A percentile compares a stretch with the other conserved stretches of the same genome.
Conservation (phyloP, 2,329 filamentous ascomycete genomes). For the Aspergillus melleus region DNA sequence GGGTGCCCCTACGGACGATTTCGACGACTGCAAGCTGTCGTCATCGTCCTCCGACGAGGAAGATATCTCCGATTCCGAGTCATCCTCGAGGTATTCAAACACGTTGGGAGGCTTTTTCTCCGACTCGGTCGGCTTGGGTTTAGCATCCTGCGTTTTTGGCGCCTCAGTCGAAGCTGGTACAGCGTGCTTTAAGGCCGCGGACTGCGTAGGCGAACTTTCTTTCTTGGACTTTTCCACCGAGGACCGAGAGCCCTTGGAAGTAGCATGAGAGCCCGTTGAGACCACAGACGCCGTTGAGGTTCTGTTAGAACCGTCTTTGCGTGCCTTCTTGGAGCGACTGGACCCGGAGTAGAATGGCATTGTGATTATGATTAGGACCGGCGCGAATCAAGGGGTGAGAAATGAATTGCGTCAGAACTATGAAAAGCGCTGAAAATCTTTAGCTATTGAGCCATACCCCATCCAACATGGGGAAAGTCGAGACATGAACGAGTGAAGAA, state of each 20-base stretch:
- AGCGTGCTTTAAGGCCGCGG: slow-evolving; percentile 13
- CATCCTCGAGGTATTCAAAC: slow-evolving; percentile 39
- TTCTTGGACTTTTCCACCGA: slow-evolving; percentile 20
- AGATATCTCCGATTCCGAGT: slow-evolving; percentile 22
- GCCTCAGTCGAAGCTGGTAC: slow-evolving; percentile 14
- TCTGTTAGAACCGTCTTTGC: slow-evolving; percentile 28
- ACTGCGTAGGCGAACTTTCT: slow-evolving; percentile 10
- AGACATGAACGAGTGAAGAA: slow-evolving; percentile 13
- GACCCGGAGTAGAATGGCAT: slow-evolving; percentile 31
- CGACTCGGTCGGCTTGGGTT: slow-evolving; percentile 16
- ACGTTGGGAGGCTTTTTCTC: slow-evolving; percentile 35
- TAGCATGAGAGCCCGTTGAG: slow-evolving; percentile 20
- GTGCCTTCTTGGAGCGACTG: slow-evolving; percentile 28
- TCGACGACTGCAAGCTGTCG: background rate
- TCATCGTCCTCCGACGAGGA: slow-evolving; percentile 19
- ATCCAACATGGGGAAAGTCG: background rate
- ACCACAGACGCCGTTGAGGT: slow-evolving; percentile 26
- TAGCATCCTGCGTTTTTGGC: slow-evolving; percentile 18
- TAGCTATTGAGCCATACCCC: slow-evolving; percentile 12
- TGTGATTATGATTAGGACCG: slow-evolving; percentile 20
- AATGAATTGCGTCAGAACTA: background rate
- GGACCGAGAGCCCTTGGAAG: slow-evolving; percentile 20
- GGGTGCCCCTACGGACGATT: slow-evolving; percentile 6
- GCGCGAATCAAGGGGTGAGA: slow-evolving; percentile 11
- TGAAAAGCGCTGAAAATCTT: background rate